phyloP scores from a whole-genome alignment of 352 stramenopile genomes.

The Phytophthora gonapodyides region DNA sequence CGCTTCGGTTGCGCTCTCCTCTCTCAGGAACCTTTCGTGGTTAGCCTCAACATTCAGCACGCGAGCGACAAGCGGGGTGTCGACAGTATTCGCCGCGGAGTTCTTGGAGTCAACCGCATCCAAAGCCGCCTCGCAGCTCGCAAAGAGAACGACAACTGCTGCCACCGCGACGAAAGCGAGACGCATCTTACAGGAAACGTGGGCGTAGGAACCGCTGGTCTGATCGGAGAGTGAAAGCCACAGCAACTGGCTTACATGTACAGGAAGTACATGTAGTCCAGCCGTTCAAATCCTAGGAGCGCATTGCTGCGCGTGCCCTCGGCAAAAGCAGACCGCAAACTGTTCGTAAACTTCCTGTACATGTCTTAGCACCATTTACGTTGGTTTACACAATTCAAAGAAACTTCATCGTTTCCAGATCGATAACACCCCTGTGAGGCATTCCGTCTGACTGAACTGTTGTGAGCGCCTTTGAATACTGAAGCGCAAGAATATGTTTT shows the following conservation, averaged over 20 bases:
- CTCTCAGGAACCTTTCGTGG: neutral
- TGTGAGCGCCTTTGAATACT: no score
- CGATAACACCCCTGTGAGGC: no score
- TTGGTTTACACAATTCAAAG: no score
- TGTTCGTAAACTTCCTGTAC: no score
- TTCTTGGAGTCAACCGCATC: neutral
- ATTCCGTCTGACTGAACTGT: no score
- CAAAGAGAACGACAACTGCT: constrained; percentile 13
- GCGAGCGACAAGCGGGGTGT: neutral
- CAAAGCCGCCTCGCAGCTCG: neutral
- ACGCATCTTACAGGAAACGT: constrained; percentile 15
- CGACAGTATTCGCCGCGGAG: neutral
- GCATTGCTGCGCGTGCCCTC: no score
- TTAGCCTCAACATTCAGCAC: neutral
- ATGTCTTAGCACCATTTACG: no score
- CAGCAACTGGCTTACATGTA: neutral
- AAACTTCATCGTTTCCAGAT: no score
- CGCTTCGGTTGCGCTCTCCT: neutral
- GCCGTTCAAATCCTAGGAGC: no score
- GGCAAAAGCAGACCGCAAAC: no score
- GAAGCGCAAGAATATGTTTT: no score
- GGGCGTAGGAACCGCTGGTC: neutral
- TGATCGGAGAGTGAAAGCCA: constrained; percentile 10
- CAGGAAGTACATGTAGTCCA: no score
- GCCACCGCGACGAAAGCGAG: constrained; percentile 12